These are phyloP conservation scores for Coniferiporia sulphurascens DNA, from an alignment of 1,284 basidiomycete species.

Conservation along the genomic window DNA sequence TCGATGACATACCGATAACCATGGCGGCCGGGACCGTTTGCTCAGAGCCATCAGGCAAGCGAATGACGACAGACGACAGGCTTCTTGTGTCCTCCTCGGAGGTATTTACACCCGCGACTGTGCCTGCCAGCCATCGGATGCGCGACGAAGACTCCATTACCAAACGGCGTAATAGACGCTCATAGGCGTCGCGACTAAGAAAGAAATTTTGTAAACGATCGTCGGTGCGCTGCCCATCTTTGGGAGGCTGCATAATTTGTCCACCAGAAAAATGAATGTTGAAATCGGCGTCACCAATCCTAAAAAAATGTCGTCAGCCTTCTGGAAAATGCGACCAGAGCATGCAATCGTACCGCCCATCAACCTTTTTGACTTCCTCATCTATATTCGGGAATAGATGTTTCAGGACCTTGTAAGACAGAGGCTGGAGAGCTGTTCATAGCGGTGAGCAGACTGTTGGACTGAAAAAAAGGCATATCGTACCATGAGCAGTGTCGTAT, in stretches of 20 bases:
- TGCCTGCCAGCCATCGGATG: slow-evolving; percentile 14
- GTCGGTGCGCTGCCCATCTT: neutral
- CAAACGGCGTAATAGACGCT: slow-evolving; percentile 11
- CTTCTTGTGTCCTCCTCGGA: neutral
- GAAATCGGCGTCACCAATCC: slow-evolving; percentile 6
- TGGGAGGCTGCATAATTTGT: slow-evolving; percentile 2
- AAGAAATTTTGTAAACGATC: slow-evolving; percentile 3
- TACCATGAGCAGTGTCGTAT: slow-evolving; percentile 13
- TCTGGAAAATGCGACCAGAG: neutral
- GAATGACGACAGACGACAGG: slow-evolving; percentile 7
- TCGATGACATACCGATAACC: slow-evolving; percentile 9
- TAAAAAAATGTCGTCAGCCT: neutral
- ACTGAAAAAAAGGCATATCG: neutral
- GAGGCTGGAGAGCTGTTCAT: slow-evolving; percentile 5
- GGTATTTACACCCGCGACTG: slow-evolving; percentile 3
- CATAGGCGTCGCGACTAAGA: slow-evolving; percentile 11
- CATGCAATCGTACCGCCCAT: slow-evolving; percentile 10
- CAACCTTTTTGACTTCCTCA: slow-evolving; percentile 15
- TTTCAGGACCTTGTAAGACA: slow-evolving; percentile 7
- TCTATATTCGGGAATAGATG: slow-evolving; percentile 16
- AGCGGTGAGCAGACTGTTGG: neutral
- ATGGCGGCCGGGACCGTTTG: slow-evolving; percentile 7
- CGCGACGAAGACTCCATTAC: slow-evolving; percentile 3
- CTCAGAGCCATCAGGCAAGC: slow-evolving; percentile 5
- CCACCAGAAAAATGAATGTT: slow-evolving; percentile 3